Evolutionary conservation across 495 filamentous ascomycete species (phyloP).

Genomic region (Penicillium paxilli): DNA sequence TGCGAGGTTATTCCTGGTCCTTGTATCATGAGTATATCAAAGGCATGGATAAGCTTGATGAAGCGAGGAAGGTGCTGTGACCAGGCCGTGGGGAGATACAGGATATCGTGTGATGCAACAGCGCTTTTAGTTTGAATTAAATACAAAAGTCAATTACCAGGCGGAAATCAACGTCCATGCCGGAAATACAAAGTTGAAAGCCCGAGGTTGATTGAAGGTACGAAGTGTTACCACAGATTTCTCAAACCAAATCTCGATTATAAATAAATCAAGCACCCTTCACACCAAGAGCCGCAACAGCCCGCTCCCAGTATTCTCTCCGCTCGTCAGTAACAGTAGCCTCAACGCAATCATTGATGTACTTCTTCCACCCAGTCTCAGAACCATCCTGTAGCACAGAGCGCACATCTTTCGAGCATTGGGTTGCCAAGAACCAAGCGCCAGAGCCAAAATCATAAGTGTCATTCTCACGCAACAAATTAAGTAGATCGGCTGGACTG

Average conservation of each 20-base stretch:
- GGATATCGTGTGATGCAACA: too few species aligned
- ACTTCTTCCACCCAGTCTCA: conserved; percentile 59
- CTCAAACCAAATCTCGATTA: too few species aligned
- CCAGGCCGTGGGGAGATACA: too few species aligned
- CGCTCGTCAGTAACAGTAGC: conserved; percentile 51
- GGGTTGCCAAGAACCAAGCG: conserved; percentile 70
- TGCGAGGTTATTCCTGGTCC: neutral
- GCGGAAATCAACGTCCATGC: conserved; percentile 6
- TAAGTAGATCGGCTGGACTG: conserved; percentile 51
- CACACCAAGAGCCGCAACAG: conserved; percentile 37
- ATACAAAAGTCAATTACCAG: too few species aligned
- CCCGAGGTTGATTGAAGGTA: too few species aligned
- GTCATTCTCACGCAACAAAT: conserved; percentile 56
- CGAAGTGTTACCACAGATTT: too few species aligned
- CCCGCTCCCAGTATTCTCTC: conserved; percentile 54
- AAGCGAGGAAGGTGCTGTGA: too few species aligned
- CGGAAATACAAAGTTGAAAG: neutral
- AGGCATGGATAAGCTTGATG: neutral
- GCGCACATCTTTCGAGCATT: conserved; percentile 55
- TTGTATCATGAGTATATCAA: neutral
- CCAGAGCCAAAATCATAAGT: conserved; percentile 70
- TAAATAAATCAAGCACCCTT: too few species aligned
- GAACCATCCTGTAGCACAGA: conserved; percentile 46
- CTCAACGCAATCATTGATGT: conserved; percentile 64
- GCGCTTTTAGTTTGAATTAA: too few species aligned